phyloP scores from a whole-genome alignment of 495 filamentous ascomycete species.

The Cairneyella variabilis region DNA sequence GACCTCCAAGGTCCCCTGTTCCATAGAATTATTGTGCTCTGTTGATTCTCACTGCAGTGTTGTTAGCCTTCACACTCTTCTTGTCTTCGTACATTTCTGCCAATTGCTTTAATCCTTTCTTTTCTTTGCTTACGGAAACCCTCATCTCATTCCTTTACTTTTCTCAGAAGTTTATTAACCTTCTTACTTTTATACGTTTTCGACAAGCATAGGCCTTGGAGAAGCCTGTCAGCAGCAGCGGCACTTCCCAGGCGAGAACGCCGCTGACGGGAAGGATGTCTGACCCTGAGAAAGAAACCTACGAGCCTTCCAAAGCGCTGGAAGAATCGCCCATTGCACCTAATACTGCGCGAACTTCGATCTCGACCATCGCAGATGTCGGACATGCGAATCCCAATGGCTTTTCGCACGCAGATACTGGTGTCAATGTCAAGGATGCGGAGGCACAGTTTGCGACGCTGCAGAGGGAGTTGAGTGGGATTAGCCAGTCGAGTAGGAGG shows the following conservation, averaged over 20 bases:
- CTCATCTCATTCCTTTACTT: too few relatives aligned
- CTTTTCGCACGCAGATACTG: constrained; percentile 33
- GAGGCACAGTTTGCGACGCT: constrained; percentile 76
- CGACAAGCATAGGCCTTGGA: too few relatives aligned
- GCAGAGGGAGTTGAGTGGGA: constrained; percentile 63
- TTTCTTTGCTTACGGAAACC: too few relatives aligned
- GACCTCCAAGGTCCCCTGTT: constrained; percentile 8
- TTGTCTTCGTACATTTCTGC: too few relatives aligned
- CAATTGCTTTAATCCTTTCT: too few relatives aligned
- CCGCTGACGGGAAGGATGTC: constrained; percentile 14
- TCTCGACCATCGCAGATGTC: constrained; percentile 7
- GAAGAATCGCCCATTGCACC: constrained; percentile 12
- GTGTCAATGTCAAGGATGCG: constrained; percentile 70
- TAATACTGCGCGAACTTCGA: constrained; percentile 8
- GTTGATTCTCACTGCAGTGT: too few relatives aligned
- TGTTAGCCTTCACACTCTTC: too few relatives aligned
- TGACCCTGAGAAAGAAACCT: constrained; percentile 3
- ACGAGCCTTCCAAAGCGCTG: constrained; percentile 8
- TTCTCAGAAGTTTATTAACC: too few relatives aligned
- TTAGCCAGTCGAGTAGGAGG: constrained; percentile 55
- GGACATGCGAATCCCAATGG: constrained; percentile 45
- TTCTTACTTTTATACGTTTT: too few relatives aligned
- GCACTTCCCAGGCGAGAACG: constrained; percentile 14
- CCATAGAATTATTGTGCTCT: too few relatives aligned
- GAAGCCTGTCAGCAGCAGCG: too few relatives aligned